These are phyloP conservation scores for Ganoderma lingzhi DNA, from an alignment of 1,284 basidiomycete species.

Conservation along the genomic window DNA sequence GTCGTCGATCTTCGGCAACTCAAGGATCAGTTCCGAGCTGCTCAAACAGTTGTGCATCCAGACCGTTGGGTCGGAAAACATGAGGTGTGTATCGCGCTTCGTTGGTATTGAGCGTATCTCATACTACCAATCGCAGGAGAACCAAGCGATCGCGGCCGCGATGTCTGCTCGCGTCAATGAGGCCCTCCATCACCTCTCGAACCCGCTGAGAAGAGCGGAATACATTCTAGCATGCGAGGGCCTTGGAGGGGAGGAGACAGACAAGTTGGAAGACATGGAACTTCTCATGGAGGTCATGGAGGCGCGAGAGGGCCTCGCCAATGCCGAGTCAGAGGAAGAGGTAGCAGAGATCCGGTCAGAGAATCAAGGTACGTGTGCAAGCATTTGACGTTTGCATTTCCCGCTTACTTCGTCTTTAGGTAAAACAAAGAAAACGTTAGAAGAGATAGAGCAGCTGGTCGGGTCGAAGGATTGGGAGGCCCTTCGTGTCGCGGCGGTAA, in stretches of 20 bases:
- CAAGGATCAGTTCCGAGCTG: constrained; percentile 67
- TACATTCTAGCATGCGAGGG: constrained; percentile 78
- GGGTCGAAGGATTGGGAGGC: constrained; percentile 60
- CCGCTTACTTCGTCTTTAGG: constrained; percentile 47
- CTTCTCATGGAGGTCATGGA: constrained; percentile 87
- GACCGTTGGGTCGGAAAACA: constrained; percentile 75
- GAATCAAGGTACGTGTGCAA: constrained; percentile 65
- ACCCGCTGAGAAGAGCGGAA: constrained; percentile 71
- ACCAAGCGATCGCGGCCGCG: constrained; percentile 66
- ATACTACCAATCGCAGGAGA: constrained; percentile 48
- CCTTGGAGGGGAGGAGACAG: constrained; percentile 71
- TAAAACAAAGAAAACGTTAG: constrained; percentile 58
- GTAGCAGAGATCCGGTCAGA: constrained; percentile 60
- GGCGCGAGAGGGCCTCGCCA: constrained; percentile 82
- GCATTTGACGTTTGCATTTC: neutral
- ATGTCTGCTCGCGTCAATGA: constrained; percentile 80
- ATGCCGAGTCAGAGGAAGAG: constrained; percentile 57
- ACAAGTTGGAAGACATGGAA: constrained; percentile 76
- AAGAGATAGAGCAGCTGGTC: constrained; percentile 60
- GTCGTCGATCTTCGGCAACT: constrained; percentile 61
- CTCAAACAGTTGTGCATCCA: constrained; percentile 83
- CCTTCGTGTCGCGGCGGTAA: constrained; percentile 69
- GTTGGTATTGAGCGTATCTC: too few relatives aligned
- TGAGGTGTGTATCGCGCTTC: constrained; percentile 9
- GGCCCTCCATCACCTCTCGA: constrained; percentile 74